Percentiles rank a stretch among this genome's conserved stretches.
Conservation (phyloP, 2,329 filamentous ascomycete species). For the Cercospora sp. region DNA sequence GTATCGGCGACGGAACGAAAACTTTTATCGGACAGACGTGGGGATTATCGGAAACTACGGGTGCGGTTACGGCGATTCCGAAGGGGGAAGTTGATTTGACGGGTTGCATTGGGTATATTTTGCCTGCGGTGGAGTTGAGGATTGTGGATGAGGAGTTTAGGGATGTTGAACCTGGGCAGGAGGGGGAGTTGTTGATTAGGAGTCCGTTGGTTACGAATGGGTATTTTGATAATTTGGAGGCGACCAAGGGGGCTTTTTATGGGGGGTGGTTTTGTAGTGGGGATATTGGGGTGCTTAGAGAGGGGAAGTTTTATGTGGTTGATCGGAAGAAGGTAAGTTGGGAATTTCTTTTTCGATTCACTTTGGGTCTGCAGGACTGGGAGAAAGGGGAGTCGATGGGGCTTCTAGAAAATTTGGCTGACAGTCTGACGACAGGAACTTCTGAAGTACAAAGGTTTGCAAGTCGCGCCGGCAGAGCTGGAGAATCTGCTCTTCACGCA, state of each 20-base stretch:
- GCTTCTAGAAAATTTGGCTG: not conserved
- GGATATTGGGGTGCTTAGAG: slow-evolving; percentile 74
- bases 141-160: slow-evolving; percentile 47
- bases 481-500: slow-evolving; percentile 48
- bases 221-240: slow-evolving; percentile 71
- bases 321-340: slow-evolving; percentile 58
- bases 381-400: too few relatives aligned
- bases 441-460: slow-evolving; percentile 54
- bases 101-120: slow-evolving; percentile 38
- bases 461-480: slow-evolving; percentile 50
- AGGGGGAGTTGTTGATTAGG: slow-evolving; percentile 31
- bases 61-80: slow-evolving; percentile 41
- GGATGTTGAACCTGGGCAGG: slow-evolving; percentile 43
- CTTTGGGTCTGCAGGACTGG: too few relatives aligned
- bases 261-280: slow-evolving; percentile 89
- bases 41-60: slow-evolving; percentile 39
- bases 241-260: slow-evolving; percentile 67
- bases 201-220: slow-evolving; percentile 55
- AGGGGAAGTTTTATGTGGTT: slow-evolving; percentile 81
- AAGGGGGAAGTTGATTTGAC: slow-evolving; percentile 39
- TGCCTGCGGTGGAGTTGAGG: slow-evolving; percentile 44
- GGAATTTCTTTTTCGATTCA: too few relatives aligned
- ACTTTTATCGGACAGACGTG: slow-evolving; percentile 44
- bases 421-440: slow-evolving; percentile 56
- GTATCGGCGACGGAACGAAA: slow-evolving; percentile 27